These are phyloP conservation scores for Jamesozyma piceae DNA, from an alignment of 805 yeast species.

Conservation along the genomic window DNA sequence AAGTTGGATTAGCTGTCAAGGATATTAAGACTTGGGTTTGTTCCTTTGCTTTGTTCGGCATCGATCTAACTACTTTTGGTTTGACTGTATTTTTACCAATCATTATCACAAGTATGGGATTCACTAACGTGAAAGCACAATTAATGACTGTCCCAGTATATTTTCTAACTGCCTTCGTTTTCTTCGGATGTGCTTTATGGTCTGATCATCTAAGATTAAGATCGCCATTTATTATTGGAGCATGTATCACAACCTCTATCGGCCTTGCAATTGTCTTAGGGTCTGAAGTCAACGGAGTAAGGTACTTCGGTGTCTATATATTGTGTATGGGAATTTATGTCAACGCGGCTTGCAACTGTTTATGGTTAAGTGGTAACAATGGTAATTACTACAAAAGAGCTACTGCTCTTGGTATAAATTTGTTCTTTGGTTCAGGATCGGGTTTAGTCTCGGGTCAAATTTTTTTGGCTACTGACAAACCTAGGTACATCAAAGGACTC, in stretches of 20 bases:
- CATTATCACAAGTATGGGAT: conserved; percentile 27
- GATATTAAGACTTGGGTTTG: conserved; percentile 28
- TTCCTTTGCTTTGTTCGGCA: conserved; percentile 32
- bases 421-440: conserved; percentile 31
- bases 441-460: conserved; percentile 35
- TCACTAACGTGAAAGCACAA: conserved; percentile 66
- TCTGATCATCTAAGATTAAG: conserved; percentile 50
- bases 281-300: conserved; percentile 28
- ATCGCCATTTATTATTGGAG: conserved; percentile 32
- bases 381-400: conserved; percentile 36
- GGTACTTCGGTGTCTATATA: conserved; percentile 33
- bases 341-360: conserved; percentile 33
- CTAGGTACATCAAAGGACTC: conserved; percentile 32
- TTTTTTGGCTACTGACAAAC: conserved; percentile 32
- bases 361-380: conserved; percentile 34
- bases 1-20: conserved; percentile 25
- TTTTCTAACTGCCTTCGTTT: conserved; percentile 62
- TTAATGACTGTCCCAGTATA: conserved; percentile 81
- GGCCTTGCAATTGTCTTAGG: conserved; percentile 31
- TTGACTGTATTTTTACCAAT: conserved; percentile 37
- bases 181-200: conserved; percentile 49
- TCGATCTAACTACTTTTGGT: conserved; percentile 34
- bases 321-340: conserved; percentile 34
- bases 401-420: conserved; percentile 32
- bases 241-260: conserved; percentile 26